Evolutionary conservation across 2,329 filamentous ascomycete species (phyloP).

Genomic region (Colletotrichum gigasporum): DNA sequence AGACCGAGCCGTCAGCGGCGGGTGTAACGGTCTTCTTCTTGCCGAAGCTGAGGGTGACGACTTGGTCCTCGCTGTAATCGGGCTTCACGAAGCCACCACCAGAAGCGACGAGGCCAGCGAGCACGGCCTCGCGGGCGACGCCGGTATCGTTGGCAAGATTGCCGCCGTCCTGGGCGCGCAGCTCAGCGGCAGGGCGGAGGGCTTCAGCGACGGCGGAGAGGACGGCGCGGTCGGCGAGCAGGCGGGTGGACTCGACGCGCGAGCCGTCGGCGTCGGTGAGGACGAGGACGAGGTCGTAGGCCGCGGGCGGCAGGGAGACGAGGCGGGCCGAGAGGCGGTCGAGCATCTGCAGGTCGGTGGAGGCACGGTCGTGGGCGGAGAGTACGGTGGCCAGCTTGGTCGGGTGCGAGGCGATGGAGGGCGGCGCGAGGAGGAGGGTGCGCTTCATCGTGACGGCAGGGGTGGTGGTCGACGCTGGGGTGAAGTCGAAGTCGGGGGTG

Average conservation of each 20-base stretch:
- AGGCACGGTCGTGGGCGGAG: conserved; percentile 75
- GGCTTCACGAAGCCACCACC: conserved; percentile 78
- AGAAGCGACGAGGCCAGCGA: conserved; percentile 78
- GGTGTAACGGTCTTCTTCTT: conserved; percentile 43
- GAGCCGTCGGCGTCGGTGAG: conserved; percentile 81
- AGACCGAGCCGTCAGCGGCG: conserved; percentile 36
- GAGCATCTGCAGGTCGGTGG: conserved; percentile 96
- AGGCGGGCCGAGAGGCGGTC: conserved; percentile 88
- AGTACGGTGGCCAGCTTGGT: conserved; percentile 78
- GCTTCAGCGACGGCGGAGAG: conserved; percentile 72
- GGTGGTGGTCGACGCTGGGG: conserved; percentile 38
- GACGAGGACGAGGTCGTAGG: conserved; percentile 87
- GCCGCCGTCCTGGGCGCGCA: conserved; percentile 75
- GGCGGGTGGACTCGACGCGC: conserved; percentile 66
- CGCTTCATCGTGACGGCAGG: conserved; percentile 49
- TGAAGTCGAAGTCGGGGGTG: conserved; percentile 61
- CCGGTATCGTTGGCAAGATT: conserved; percentile 56
- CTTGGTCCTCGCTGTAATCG: conserved; percentile 63
- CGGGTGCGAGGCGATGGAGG: conserved; percentile 87
- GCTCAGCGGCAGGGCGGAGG: conserved; percentile 68
- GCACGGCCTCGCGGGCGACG: conserved; percentile 80
- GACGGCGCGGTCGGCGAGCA: conserved; percentile 75
- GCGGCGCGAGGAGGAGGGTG: conserved; percentile 88
- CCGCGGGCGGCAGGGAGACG: conserved; percentile 76
- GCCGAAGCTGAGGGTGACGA: conserved; percentile 59